Evolutionary conservation across 2,329 filamentous ascomycete genomes (phyloP), one percentile per base, ranked within the genome.

Genomic region (Arthrobotrys conoides): DNA sequence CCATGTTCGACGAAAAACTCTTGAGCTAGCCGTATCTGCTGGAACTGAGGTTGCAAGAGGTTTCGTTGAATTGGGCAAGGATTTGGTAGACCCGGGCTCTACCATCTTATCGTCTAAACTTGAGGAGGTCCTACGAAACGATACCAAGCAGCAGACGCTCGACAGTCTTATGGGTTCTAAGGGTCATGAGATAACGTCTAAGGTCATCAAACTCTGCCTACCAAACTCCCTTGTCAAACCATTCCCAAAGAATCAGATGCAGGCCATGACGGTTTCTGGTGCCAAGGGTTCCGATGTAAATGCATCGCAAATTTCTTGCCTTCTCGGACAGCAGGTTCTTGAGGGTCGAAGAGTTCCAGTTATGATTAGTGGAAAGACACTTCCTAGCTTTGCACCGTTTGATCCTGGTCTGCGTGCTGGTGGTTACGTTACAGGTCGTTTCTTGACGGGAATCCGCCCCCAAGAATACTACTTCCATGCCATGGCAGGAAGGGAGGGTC

Each of bases 401-500:
- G 96, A 99, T 82, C 95, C 94, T 0, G 90, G 94, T 81, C 89
- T 97, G 5, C 89, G 94, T 81, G 96, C 96, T 65, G 94, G 94
- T 82, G 96, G 96, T 18, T 99, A 97, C 85, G 93, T 99, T 80
- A 92, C 93, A 63, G 93, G 96, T 83, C 93, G 96, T 84, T 99
- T 99, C 89, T 92, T 99, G 87, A 99, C 96, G 24, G 96, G 96
- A 77, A 96, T 99, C 79, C 91, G 95, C 69, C 96, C 96, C 3
- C 96, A 99, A 83, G 96, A 99, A 84, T 99, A 97, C 85, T 99
- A 95, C 84, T 99, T 99, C 87, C 96, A 99, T 89, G 94, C 96
- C 85, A 99, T 99, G 96, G 96, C 95, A 83, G 96, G 96, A 82
- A 90, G 96, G 86, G 96, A 99, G 88, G 96, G 96, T 87, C 87